phyloP scores from a whole-genome alignment of 768 basidiomycete species.

The Lentinula edodes region DNA sequence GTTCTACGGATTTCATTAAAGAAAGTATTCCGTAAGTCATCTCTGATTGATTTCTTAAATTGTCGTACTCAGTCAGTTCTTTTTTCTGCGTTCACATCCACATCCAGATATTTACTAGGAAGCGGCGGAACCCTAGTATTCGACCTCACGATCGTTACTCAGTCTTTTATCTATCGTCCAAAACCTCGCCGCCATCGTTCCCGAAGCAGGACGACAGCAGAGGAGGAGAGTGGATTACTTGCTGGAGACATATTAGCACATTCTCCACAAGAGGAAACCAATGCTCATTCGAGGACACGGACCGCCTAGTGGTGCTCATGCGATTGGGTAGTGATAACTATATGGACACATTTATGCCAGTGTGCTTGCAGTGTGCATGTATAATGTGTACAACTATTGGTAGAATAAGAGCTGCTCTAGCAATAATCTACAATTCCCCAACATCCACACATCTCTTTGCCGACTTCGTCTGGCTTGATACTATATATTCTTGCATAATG shows the following conservation, averaged over 20 bases:
- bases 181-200: conserved; percentile 32
- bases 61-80: neutral
- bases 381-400: neutral
- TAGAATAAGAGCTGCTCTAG: neutral
- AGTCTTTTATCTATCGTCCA: conserved; percentile 73
- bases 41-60: neutral
- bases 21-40: conserved; percentile 82
- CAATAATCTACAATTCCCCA: neutral
- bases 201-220: conserved; percentile 13
- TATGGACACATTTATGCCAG: too few species aligned
- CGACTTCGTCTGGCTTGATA: conserved; percentile 9
- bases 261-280: neutral
- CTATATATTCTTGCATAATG: conserved; percentile 47
- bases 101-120: conserved; percentile 77
- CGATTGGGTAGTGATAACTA: neutral
- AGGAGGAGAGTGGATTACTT: conserved; percentile 13
- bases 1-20: conserved; percentile 60
- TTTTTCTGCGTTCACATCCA: neutral
- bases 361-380: neutral
- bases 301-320: neutral
- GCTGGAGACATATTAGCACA: conserved; percentile 1
- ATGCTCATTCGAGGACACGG: neutral
- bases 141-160: conserved; percentile 86
- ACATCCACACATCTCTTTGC: conserved; percentile 15
- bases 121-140: conserved; percentile 92